Evolutionary conservation across 768 basidiomycete species (phyloP).

Genomic region (Pleurotus pulmonarius): DNA sequence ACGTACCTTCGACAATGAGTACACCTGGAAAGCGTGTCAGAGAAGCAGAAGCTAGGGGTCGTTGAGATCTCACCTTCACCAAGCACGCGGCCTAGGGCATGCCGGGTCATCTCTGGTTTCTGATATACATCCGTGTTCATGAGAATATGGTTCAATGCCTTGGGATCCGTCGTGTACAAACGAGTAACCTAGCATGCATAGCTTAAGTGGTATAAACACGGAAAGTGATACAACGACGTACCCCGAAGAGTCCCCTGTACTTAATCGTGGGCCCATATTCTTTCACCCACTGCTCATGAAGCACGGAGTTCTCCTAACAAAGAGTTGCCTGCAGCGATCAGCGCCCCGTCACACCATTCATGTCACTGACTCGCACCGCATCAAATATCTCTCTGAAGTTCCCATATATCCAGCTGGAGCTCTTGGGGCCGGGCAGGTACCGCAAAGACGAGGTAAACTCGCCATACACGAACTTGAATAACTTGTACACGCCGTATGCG

Average conservation of each 20-base stretch:
- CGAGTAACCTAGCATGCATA: slow-evolving; percentile 15
- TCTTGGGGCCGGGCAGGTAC: slow-evolving; percentile 49
- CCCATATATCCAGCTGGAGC: slow-evolving; percentile 41
- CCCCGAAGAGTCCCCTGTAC: slow-evolving; percentile 42
- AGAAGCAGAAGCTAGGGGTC: not conserved
- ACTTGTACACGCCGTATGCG: slow-evolving; percentile 27
- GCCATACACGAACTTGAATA: slow-evolving; percentile 23
- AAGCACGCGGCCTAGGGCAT: slow-evolving; percentile 24
- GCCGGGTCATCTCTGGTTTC: slow-evolving; percentile 32
- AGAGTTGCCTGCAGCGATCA: not conserved
- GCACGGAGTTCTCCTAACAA: slow-evolving; percentile 29
- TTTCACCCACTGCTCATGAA: slow-evolving; percentile 44
- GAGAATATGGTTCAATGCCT: slow-evolving; percentile 48
- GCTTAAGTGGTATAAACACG: not conserved
- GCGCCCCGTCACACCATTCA: not conserved
- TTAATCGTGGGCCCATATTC: slow-evolving; percentile 44
- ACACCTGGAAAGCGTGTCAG: slow-evolving; percentile 23
- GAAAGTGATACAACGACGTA: slow-evolving; percentile 18
- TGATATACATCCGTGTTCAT: slow-evolving; percentile 37
- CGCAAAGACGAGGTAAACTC: slow-evolving; percentile 38
- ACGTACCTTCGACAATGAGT: slow-evolving; percentile 21
- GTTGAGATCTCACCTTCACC: slow-evolving; percentile 13
- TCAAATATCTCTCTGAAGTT: slow-evolving; percentile 41
- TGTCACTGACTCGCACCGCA: slow-evolving; percentile 24
- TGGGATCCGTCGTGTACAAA: slow-evolving; percentile 43